Conservation (phyloP, 208 protist genomes). For the Novymonas esmeraldas region DNA sequence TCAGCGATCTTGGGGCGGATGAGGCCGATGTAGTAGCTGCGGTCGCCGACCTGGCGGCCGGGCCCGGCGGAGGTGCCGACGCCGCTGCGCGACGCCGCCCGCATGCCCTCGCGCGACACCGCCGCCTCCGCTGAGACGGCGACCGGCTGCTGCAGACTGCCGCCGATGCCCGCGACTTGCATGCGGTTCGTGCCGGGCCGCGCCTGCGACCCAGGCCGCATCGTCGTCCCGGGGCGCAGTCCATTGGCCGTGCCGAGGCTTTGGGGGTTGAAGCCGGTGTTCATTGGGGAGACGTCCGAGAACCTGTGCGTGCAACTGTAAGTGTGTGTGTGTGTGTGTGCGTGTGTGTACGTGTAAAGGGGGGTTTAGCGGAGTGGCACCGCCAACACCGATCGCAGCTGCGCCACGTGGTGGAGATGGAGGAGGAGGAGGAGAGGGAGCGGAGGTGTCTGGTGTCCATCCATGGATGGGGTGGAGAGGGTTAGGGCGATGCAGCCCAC, state of each 20-base stretch:
- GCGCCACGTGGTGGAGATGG: background rate
- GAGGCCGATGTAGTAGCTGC: conserved; percentile 91
- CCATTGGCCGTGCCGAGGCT: conserved; percentile 34
- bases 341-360: background rate
- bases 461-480: background rate
- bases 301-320: background rate
- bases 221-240: conserved; percentile 73
- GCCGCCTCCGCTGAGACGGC: conserved; percentile 66
- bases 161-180: conserved; percentile 76
- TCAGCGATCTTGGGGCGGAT: conserved; percentile 88
- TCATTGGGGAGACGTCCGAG: conserved; percentile 22
- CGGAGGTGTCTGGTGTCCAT: background rate
- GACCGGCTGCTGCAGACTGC: conserved; percentile 82
- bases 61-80: conserved; percentile 73
- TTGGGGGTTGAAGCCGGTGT: conserved; percentile 17
- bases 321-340: background rate
- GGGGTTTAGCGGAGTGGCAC: no score
- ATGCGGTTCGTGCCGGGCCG: conserved; percentile 66
- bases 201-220: conserved; percentile 73
- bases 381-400: background rate
- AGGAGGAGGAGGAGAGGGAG: background rate
- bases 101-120: conserved; percentile 85
- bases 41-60: conserved; percentile 87
- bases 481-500: background rate
- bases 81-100: conserved; percentile 70